Evolutionary conservation across 352 stramenopile species (phyloP), one percentile per base, ranked within the genome.

Genomic region (Lagenidium giganteum): DNA sequence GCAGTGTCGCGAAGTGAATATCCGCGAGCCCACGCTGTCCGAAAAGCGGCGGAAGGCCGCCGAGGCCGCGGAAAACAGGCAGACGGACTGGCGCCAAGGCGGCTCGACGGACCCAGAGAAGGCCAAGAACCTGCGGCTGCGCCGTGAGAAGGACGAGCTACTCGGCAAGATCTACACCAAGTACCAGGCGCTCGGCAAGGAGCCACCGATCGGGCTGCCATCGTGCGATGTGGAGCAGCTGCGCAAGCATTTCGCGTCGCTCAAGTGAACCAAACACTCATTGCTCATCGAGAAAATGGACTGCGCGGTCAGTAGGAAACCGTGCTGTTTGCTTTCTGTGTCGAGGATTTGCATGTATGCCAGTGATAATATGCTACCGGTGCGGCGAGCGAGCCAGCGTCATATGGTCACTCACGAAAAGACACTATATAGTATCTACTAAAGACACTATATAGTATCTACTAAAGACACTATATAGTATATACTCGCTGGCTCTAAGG

Each of bases 71-170:
- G 81, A 90, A 42, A 39, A 58, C 11, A 73, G 81, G 13, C 63
- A 83, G 49, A 52, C 61, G 16, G 74, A 88, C 61, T 93, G 80
- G 75, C 73, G 75, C n/a, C 81, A 93, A 41, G 81, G 81, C 16
- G 78, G 81, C 17, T 44, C 66, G 14, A 51, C 43, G 9, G 75
- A 89, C 58, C 60, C 72, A 3, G 64, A 80, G 17, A 90, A 91
- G 49, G 75, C 75, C 40, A 72, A 70, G 31, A 68, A 53, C 13
- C 61, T 93, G 34, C 62, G 62, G 2, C 46, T 85, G 23, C 78
- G 83, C 9, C 81, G 81, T 23, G 70, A 88, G 32, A 93, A 93
- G 50, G 83, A 93, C 37, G 83, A 93, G 16, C 60, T 95, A 12
- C 54, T 95, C 4, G 81, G 76, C n/a, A 83, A 64, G 44, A 81